Percentiles rank a stretch among this genome's conserved stretches.
Evolutionary conservation across 2,329 filamentous ascomycete genomes (phyloP).

Genomic region (Trichoderma aggressivum): DNA sequence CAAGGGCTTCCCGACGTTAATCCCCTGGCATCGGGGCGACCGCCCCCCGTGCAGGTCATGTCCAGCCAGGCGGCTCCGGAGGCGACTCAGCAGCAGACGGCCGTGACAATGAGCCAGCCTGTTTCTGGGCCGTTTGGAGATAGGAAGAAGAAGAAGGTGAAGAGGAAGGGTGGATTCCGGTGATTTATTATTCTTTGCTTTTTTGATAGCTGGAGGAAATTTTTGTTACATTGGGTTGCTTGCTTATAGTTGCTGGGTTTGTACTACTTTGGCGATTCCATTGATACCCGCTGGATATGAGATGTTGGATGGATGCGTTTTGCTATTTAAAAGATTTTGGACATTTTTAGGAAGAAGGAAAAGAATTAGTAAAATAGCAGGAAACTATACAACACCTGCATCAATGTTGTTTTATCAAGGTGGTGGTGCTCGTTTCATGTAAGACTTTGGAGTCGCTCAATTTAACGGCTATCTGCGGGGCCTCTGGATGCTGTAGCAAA

Average conservation of each 20-base stretch:
- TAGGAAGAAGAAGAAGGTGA: constrained; percentile 43
- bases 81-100: constrained; percentile 35
- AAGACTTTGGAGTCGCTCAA: neutral
- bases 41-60: constrained; percentile 30
- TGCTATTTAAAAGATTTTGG: neutral
- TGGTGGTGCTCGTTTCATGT: neutral
- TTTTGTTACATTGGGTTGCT: neutral
- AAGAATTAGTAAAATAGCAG: neutral
- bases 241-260: neutral
- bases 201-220: neutral
- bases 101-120: constrained; percentile 44
- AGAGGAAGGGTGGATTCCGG: constrained; percentile 43
- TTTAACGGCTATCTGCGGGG: constrained; percentile 15
- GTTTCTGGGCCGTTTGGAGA: constrained; percentile 46
- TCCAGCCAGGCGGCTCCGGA: constrained; percentile 35
- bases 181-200: constrained; percentile 16
- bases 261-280: neutral
- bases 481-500: neutral
- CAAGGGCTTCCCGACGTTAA: constrained; percentile 23
- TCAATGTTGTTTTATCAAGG: neutral
- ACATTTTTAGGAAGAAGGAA: neutral
- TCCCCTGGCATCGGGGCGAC: constrained; percentile 18
- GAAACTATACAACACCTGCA: neutral
- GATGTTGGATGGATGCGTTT: neutral
- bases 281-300: neutral